Evolutionary conservation across 2,329 filamentous ascomycete genomes (phyloP).

Genomic region (Ambrosiella xylebori): DNA sequence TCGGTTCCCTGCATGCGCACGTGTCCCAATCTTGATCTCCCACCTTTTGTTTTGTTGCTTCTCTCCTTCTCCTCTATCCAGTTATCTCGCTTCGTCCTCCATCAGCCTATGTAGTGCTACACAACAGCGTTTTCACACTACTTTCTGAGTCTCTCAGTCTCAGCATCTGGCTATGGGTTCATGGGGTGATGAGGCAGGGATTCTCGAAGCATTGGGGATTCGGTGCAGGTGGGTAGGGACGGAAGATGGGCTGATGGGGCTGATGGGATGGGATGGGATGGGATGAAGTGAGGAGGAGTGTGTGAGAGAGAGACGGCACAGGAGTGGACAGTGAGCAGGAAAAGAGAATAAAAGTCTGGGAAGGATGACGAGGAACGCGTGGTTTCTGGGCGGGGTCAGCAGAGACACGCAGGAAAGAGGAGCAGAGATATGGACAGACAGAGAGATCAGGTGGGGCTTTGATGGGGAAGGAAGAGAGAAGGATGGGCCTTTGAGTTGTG

Average conservation of each 20-base stretch:
- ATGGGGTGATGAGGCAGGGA: neutral
- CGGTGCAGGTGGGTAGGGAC: neutral
- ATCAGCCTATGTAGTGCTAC: too few species aligned
- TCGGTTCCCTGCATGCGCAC: too few species aligned
- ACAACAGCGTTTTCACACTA: conserved; percentile 9
- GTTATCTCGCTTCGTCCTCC: too few species aligned
- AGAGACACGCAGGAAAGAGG: neutral
- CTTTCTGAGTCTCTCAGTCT: neutral
- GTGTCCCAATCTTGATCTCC: too few species aligned
- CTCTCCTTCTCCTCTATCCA: too few species aligned
- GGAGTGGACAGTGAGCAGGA: neutral
- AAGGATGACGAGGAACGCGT: too few species aligned
- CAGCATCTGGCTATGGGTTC: neutral
- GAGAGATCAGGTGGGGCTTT: neutral
- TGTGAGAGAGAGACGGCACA: neutral
- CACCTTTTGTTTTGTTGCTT: too few species aligned
- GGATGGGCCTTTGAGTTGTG: neutral
- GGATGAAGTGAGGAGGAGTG: neutral
- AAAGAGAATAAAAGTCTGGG: too few species aligned
- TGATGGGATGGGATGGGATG: neutral
- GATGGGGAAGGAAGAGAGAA: neutral
- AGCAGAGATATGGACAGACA: neutral
- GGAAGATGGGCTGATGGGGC: neutral
- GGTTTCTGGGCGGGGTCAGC: neutral
- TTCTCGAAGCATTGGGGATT: neutral